Percentiles rank a stretch among this genome's conserved stretches.
Conservation (phyloP, 768 basidiomycete genomes). For the Ramaria sp. region DNA sequence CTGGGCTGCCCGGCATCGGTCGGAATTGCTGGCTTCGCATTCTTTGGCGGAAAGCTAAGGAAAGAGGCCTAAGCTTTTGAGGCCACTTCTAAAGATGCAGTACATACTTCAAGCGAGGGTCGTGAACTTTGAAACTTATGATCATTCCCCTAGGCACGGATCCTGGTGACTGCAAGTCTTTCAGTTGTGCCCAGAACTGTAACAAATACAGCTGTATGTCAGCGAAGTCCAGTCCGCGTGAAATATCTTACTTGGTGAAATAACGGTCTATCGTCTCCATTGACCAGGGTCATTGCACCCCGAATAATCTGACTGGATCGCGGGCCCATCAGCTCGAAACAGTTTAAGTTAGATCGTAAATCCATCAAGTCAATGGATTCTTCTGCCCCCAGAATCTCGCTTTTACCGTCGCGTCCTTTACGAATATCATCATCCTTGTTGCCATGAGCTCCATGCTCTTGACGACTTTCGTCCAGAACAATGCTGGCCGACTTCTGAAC, state of each 20-base stretch:
- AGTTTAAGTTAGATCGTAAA: slow-evolving; percentile 57
- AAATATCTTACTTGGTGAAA: slow-evolving; percentile 42
- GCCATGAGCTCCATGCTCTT: slow-evolving; percentile 17
- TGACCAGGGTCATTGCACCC: slow-evolving; percentile 26
- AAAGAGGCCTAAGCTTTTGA: background rate
- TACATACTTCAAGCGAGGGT: slow-evolving; percentile 76
- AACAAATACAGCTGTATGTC: background rate
- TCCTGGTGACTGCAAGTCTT: slow-evolving; percentile 50
- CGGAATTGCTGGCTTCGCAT: slow-evolving; percentile 37
- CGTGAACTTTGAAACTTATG: slow-evolving; percentile 68
- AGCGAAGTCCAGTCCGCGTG: background rate
- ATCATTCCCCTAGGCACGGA: slow-evolving; percentile 67
- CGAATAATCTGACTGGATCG: slow-evolving; percentile 58
- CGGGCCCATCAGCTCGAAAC: slow-evolving; percentile 88
- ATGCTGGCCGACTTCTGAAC: slow-evolving; percentile 42
- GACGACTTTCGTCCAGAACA: slow-evolving; percentile 28
- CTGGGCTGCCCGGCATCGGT: slow-evolving; percentile 18
- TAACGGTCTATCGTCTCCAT: slow-evolving; percentile 42
- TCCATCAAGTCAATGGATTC: slow-evolving; percentile 51
- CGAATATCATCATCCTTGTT: slow-evolving; percentile 9
- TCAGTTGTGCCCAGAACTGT: slow-evolving; percentile 62
- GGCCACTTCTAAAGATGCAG: background rate
- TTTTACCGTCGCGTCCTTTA: slow-evolving; percentile 11
- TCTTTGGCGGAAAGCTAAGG: slow-evolving; percentile 74
- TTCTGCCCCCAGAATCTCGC: slow-evolving; percentile 8